Conservation (phyloP, 768 basidiomycete species). For the Polyporus arcularius region DNA sequence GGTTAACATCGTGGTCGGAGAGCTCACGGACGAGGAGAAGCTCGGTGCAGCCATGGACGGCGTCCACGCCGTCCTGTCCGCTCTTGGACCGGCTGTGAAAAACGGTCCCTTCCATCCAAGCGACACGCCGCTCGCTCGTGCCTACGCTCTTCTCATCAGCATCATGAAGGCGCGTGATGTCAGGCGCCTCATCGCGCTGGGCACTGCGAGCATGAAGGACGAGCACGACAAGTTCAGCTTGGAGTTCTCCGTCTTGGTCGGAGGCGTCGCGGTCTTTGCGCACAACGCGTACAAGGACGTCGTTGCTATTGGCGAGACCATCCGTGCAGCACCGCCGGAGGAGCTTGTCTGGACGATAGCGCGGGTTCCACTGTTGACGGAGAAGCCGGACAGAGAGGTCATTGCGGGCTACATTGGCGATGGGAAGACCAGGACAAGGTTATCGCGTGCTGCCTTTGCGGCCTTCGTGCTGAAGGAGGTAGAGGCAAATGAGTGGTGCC, state of each 20-base stretch:
- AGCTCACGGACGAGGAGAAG: slow-evolving; percentile 51
- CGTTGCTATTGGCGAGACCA: slow-evolving; percentile 58
- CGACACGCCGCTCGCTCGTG: slow-evolving; percentile 61
- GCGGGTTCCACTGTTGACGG: slow-evolving; percentile 64
- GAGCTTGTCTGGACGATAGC: slow-evolving; percentile 70
- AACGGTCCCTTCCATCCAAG: slow-evolving; percentile 43
- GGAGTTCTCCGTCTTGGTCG: slow-evolving; percentile 45
- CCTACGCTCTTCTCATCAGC: slow-evolving; percentile 56
- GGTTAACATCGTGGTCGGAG: slow-evolving; percentile 54
- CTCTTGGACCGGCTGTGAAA: slow-evolving; percentile 55
- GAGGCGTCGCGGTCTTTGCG: slow-evolving; percentile 40
- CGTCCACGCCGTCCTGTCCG: slow-evolving; percentile 64
- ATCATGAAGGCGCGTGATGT: slow-evolving; percentile 54
- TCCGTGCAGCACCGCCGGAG: slow-evolving; percentile 44
- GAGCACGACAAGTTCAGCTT: slow-evolving; percentile 56
- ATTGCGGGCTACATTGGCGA: slow-evolving; percentile 72
- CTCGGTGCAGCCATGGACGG: slow-evolving; percentile 55
- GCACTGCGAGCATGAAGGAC: slow-evolving; percentile 67
- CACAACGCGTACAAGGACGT: slow-evolving; percentile 67
- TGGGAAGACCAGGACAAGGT: slow-evolving; percentile 46
- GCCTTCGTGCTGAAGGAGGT: slow-evolving; percentile 61
- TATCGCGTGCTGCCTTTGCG: slow-evolving; percentile 62
- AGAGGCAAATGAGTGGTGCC: slow-evolving; percentile 58
- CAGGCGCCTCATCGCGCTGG: slow-evolving; percentile 64
- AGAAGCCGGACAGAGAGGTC: slow-evolving; percentile 45